These are phyloP conservation scores for Omphalotus olearius DNA, from an alignment of 1,284 basidiomycete genomes.

Conservation along the genomic window DNA sequence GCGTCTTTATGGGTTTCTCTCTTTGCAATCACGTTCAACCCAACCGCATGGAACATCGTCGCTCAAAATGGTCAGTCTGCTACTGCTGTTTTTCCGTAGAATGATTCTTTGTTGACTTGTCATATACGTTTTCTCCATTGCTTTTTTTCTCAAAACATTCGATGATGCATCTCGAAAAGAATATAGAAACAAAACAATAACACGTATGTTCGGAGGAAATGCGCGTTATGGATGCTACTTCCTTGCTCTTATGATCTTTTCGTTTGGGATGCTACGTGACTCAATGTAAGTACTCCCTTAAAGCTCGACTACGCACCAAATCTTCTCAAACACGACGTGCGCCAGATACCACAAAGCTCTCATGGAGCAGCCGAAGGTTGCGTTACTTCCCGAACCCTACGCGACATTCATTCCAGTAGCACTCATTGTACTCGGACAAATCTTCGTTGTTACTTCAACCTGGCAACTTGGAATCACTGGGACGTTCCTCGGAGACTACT, in stretches of 20 bases:
- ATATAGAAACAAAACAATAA: conserved; percentile 84
- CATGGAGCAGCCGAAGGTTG: conserved; percentile 60
- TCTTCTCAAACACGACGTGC: not conserved
- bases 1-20: conserved; percentile 63
- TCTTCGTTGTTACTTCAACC: conserved; percentile 85
- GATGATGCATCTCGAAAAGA: conserved; percentile 42
- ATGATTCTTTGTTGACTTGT: too few relatives aligned
- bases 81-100: not conserved
- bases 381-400: conserved; percentile 55
- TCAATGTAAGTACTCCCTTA: conserved; percentile 57
- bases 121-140: not conserved
- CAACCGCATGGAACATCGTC: conserved; percentile 93
- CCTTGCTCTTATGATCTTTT: conserved; percentile 88
- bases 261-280: conserved; percentile 83
- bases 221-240: conserved; percentile 82
- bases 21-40: conserved; percentile 80
- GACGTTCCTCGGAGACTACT: conserved; percentile 96
- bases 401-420: conserved; percentile 57
- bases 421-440: conserved; percentile 73
- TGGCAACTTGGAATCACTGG: conserved; percentile 92
- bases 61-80: conserved; percentile 79
- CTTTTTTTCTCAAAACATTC: not conserved
- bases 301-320: not conserved
- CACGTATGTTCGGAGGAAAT: conserved; percentile 74
- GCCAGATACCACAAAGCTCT: conserved; percentile 71